Evolutionary conservation across 2,329 filamentous ascomycete genomes (phyloP), one percentile per base, ranked within the genome.

Genomic region (Claviceps sp.): DNA sequence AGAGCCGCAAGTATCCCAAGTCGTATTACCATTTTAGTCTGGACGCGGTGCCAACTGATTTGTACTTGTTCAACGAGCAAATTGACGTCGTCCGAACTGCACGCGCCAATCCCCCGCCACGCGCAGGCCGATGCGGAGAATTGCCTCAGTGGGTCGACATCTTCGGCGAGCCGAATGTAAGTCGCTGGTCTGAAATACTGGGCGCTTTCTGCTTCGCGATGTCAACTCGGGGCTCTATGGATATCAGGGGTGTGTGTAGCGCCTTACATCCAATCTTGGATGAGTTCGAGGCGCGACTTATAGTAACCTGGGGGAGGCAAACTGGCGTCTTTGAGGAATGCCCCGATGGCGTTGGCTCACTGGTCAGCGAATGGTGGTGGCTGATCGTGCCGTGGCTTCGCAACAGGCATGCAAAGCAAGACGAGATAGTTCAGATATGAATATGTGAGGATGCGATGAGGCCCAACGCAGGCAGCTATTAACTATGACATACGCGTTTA

Each of bases 101-200:
- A 7, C 58, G 57, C 6, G 50, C 55, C 2, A 60, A 64, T 26
- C 70, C 70, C 1, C 67, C 79, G 1, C 76, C 76, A 0, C 61
- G 60, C 0, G 54, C 62, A 14, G 71, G 73, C 1, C 65, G 69
- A 2, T 60, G 59, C 4, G 71, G 72, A 11, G 75, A 78, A 43
- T 69, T 87, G 4, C 86, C 86, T 0, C 75, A 87, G 50, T 90
- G 86, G 86, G 77, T 80, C 50, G 82, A 85, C 62, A 81, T 89
- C 54, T 79, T 84, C 55, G 81, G 78, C 7, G 69, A 75, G 5
- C 59, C 78, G 0, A 75, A 87, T 54, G 64, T 64, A n/a, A 66
- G 70, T 0, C 74, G 81, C 51, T 89, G 86, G 84, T 74, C 77
- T 51, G 76, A 80, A 56, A 73, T 84, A 11, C 63, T 88, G 4